Conservation (phyloP, 352 stramenopile species). For the Albugo candida region DNA sequence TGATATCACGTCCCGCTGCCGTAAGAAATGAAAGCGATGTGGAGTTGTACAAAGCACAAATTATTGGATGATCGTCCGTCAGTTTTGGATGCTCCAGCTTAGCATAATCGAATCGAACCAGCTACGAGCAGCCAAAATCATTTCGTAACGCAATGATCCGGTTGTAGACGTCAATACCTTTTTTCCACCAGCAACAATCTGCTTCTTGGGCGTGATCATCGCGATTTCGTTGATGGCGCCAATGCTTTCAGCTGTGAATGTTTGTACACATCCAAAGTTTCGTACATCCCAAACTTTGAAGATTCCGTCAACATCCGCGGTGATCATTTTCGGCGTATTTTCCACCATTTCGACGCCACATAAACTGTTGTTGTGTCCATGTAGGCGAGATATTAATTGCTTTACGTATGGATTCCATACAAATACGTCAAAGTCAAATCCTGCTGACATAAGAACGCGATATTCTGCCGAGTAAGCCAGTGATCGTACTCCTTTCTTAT, state of each 20-base stretch:
- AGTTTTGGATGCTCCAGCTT: slow-evolving; percentile 73
- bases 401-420: slow-evolving; percentile 84
- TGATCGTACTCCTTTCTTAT: slow-evolving; percentile 59
- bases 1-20: slow-evolving; percentile 47
- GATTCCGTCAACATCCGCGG: slow-evolving; percentile 55
- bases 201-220: slow-evolving; percentile 44
- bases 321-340: slow-evolving; percentile 74
- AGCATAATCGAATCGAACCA: slow-evolving; percentile 62
- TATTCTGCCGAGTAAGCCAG: slow-evolving; percentile 75
- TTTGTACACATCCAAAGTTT: slow-evolving; percentile 81
- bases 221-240: slow-evolving; percentile 55
- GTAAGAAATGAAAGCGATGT: slow-evolving; percentile 79
- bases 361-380: slow-evolving; percentile 72
- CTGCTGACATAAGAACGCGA: slow-evolving; percentile 66
- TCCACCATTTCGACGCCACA: slow-evolving; percentile 75
- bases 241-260: slow-evolving; percentile 57
- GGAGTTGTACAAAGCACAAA: slow-evolving; percentile 65
- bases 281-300: slow-evolving; percentile 83
- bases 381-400: slow-evolving; percentile 67
- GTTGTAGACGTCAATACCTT: slow-evolving; percentile 12
- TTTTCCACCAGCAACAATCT: slow-evolving; percentile 56
- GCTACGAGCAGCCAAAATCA: background rate
- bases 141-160: background rate
- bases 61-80: slow-evolving; percentile 67
- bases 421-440: slow-evolving; percentile 77